Base-by-base conservation (phyloP, 495 filamentous ascomycete species). In the Letharia columbiana region DNA sequence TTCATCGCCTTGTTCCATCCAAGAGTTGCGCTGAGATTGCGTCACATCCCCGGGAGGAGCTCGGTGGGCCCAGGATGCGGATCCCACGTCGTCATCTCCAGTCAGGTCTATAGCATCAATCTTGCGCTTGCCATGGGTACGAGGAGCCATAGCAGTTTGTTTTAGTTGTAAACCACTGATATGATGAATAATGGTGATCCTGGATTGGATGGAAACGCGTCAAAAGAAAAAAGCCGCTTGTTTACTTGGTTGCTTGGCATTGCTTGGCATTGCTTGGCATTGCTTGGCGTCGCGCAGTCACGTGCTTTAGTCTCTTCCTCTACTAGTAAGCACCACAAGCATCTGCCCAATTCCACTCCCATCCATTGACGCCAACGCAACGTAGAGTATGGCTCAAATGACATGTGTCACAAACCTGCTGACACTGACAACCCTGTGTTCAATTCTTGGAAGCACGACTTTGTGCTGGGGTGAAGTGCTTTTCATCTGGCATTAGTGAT, bases 61-160 rank as follows among this genome's bases (percentile, higher is more conserved):
- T 63, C 56, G 39, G 17, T 42, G 18, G 44, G 35, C 37, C 41
- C 41, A 61, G n/a, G 59, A 17, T 28, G 67, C 18, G 39, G 52
- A 56, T 20, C 39, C 33, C 47, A 62, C 72, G 49, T 74, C 75
- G 59, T 76, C 75, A 33, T 72, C 75, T 69, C 81, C 81, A 39
- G 77, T 81, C 23, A 83, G 74, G 66, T 81, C 81, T 57, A 81
- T 75, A 8, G 67, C 54, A 42, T 64, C 64, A 33, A 63, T 42
- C 37, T 56, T 67, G 47, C 68, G 64, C 61, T 64, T 67, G 31
- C 45, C 65, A 20, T 50, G 42, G 12, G 40, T 8, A 33, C n/a
- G 35, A 31, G 52, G 28, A 35, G 61, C 61, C 66, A 67, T 64
- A 11, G 40, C 39, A 12, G 1, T 31, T 56, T 59, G 3, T 37